phyloP scores from a whole-genome alignment of 441 rosid genomes.

The Isatis lusitanica region DNA sequence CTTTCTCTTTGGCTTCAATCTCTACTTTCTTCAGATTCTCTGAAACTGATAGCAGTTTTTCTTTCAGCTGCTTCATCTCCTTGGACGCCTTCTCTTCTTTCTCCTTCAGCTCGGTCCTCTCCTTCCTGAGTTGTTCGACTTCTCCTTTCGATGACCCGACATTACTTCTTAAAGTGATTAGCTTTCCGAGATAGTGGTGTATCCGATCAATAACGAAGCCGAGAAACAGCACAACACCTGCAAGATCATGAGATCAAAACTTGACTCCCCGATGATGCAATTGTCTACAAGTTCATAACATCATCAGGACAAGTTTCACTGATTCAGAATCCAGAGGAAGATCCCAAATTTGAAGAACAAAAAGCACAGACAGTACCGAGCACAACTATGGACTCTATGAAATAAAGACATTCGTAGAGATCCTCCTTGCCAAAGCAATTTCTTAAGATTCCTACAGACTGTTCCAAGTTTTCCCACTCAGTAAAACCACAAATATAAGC shows the following conservation, averaged over 20 bases:
- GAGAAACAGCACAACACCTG: conserved; percentile 86
- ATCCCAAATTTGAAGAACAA: not conserved
- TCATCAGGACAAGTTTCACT: not conserved
- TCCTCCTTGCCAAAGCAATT: not conserved
- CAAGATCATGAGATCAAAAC: conserved; percentile 31
- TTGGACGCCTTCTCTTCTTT: conserved; percentile 65
- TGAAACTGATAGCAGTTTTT: conserved; percentile 48
- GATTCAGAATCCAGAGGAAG: not conserved
- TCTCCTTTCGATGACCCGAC: conserved; percentile 71
- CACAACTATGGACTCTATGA: not conserved
- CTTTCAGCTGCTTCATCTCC: conserved; percentile 59
- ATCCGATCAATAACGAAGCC: conserved; percentile 85
- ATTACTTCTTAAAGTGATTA: conserved; percentile 54
- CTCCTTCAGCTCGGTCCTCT: conserved; percentile 60
- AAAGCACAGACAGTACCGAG: not conserved
- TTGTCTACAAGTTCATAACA: not conserved
- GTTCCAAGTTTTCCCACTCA: not conserved
- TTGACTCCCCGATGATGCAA: not conserved
- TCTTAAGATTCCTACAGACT: not conserved
- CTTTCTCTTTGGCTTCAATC: conserved; percentile 60
- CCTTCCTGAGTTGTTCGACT: conserved; percentile 60
- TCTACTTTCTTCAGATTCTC: conserved; percentile 62
- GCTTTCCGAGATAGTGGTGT: conserved; percentile 80
- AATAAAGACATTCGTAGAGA: not conserved
- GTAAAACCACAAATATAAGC: not conserved